Conservation (phyloP, 352 stramenopile species). For the Albugo candida region DNA sequence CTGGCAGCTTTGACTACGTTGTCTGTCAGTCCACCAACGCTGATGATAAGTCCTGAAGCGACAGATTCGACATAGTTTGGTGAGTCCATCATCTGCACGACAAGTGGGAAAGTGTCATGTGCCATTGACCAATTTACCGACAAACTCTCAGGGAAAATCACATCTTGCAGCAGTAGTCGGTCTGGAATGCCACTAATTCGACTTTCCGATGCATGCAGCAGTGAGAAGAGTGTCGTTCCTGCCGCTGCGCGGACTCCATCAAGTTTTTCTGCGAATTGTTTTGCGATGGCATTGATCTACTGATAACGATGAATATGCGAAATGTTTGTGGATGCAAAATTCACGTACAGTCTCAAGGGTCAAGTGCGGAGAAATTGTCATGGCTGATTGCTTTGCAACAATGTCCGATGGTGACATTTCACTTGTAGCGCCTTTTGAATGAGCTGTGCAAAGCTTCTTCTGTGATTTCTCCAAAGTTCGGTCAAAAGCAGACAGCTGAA, state of each 20-base stretch:
- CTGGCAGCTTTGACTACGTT: conserved; percentile 79
- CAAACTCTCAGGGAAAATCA: conserved; percentile 32
- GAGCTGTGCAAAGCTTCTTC: not conserved
- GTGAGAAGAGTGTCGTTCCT: conserved; percentile 69
- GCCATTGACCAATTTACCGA: conserved; percentile 64
- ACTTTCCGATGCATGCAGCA: conserved; percentile 54
- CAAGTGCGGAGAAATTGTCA: not conserved
- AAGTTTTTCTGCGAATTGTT: conserved; percentile 94
- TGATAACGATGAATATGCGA: conserved; percentile 14
- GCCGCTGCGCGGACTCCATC: conserved; percentile 82
- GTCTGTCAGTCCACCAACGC: conserved; percentile 89
- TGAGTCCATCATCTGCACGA: conserved; percentile 72
- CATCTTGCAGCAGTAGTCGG: conserved; percentile 40
- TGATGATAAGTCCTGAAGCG: conserved; percentile 82
- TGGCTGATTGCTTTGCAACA: not conserved
- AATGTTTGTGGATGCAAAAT: conserved; percentile 8
- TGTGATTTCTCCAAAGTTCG: conserved; percentile 8
- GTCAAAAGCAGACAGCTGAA: conserved; percentile 1
- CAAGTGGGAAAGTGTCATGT: conserved; percentile 81
- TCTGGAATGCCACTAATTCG: conserved; percentile 59
- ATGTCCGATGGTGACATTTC: conserved; percentile 3
- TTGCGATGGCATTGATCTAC: conserved; percentile 73
- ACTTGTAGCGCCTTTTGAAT: not conserved
- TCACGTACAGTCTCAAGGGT: conserved; percentile 5
- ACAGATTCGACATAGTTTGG: conserved; percentile 73